Evolutionary conservation across 352 stramenopile genomes (phyloP).

Genomic region (Globisporangium paroecandrum): DNA sequence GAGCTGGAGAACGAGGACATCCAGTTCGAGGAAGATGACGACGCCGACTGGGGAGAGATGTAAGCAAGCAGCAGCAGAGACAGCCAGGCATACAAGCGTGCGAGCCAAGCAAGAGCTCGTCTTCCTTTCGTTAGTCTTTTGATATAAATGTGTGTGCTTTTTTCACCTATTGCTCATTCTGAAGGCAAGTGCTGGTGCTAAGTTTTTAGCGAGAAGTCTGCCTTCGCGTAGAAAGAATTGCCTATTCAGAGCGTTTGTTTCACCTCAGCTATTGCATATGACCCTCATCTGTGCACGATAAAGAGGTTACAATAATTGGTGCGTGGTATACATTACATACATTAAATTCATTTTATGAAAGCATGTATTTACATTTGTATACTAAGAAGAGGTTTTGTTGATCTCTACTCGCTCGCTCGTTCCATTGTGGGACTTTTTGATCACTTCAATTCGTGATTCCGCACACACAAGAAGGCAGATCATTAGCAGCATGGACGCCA

Average conservation of each 20-base stretch:
- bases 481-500: constrained; percentile 16
- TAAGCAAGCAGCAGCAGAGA: constrained; percentile 22
- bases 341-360: not conserved
- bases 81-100: not conserved
- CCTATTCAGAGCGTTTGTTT: too few species aligned
- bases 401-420: not conserved
- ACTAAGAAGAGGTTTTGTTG: not conserved
- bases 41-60: constrained; percentile 84
- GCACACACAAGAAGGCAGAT: not conserved
- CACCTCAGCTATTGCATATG: not conserved
- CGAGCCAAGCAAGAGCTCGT: not conserved
- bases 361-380: not conserved
- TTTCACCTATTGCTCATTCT: not conserved
- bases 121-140: not conserved
- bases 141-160: constrained; percentile 3
- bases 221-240: too few species aligned
- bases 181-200: not conserved
- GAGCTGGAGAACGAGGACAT: constrained; percentile 72
- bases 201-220: too few species aligned
- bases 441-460: constrained; percentile 5
- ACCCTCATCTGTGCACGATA: not conserved
- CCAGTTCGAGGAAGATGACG: constrained; percentile 77
- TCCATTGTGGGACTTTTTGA: not conserved
- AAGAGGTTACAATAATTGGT: not conserved
- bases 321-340: not conserved